phyloP scores from a whole-genome alignment of 306 rosid species.

The Pyrus communis region DNA sequence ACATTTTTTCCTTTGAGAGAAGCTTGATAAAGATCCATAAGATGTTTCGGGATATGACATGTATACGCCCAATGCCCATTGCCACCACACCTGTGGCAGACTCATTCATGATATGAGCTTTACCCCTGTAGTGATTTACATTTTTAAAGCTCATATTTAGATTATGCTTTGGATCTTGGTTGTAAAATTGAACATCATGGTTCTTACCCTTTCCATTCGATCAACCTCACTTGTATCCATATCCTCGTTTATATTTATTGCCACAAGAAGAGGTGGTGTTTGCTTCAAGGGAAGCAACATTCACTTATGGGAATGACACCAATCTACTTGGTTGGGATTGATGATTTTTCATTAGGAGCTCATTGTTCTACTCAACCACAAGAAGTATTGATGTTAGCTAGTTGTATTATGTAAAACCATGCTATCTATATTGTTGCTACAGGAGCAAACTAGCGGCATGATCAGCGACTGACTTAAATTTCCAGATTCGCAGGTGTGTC shows the following conservation, averaged over 20 bases:
- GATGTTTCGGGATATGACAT: neutral
- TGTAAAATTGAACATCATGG: too few species aligned
- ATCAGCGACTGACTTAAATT: neutral
- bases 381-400: neutral
- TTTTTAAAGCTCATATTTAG: too few species aligned
- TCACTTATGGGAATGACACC: neutral
- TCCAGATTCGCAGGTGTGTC: neutral
- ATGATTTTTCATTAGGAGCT: neutral
- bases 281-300: neutral
- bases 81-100: neutral
- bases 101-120: neutral
- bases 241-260: too few species aligned
- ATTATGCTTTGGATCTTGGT: neutral
- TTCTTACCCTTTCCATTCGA: neutral
- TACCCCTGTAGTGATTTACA: neutral
- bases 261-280: neutral
- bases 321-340: neutral
- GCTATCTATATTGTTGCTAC: neutral
- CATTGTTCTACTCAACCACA: neutral
- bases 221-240: neutral
- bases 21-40: neutral
- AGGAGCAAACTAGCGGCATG: neutral
- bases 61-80: neutral
- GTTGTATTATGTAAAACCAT: neutral
- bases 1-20: neutral